Conservation (phyloP, 768 basidiomycete species). For the Suillus cothurnatus region DNA sequence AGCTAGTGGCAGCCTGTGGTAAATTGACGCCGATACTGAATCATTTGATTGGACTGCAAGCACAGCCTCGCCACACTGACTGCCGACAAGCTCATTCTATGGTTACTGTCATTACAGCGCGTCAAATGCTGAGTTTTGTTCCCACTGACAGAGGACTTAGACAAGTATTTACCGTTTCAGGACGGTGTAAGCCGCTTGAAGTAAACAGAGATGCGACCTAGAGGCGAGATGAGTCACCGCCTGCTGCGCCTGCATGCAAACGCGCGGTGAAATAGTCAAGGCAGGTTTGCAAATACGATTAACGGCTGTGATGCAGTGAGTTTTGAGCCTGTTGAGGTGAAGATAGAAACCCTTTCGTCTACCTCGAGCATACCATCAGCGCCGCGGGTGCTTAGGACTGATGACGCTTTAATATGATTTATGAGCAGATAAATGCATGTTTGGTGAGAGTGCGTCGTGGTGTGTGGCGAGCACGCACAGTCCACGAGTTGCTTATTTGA, state of each 20-base stretch:
- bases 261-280: constrained; percentile 2
- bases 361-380: neutral
- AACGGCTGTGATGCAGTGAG: constrained; percentile 3
- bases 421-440: constrained; percentile 5
- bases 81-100: neutral
- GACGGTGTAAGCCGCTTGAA: neutral
- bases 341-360: neutral
- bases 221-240: constrained; percentile 8
- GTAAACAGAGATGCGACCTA: neutral
- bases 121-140: neutral
- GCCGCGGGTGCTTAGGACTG: neutral
- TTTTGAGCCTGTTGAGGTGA: neutral
- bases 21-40: neutral
- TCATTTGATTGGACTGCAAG: neutral
- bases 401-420: constrained; percentile 1
- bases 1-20: neutral
- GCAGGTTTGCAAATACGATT: neutral
- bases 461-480: constrained; percentile 31
- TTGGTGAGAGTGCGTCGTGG: constrained; percentile 9
- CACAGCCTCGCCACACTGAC: neutral
- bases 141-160: neutral
- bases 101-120: neutral
- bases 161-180: neutral
- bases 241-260: constrained; percentile 6
- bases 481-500: constrained; percentile 37